phyloP scores from a whole-genome alignment of 495 filamentous ascomycete genomes.

The Neurospora tetraspora region DNA sequence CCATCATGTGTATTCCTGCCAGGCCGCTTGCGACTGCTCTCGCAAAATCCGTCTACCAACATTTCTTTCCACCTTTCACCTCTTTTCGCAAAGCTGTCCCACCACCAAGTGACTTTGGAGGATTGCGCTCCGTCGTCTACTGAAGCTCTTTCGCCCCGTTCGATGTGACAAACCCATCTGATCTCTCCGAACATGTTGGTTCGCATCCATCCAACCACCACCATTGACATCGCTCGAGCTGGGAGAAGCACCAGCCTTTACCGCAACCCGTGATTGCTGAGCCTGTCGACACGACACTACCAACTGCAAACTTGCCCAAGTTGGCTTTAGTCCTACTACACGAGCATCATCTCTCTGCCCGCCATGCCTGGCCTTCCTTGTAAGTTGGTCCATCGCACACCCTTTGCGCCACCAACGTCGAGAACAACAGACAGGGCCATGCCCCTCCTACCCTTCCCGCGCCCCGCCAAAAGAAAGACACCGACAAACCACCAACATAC shows the following conservation, averaged over 20 bases:
- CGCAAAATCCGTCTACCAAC: neutral
- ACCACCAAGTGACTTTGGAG: neutral
- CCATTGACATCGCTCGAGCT: slow-evolving; percentile 24
- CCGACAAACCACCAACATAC: neutral
- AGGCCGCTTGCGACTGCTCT: neutral
- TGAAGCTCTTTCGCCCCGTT: neutral
- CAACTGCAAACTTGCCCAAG: neutral
- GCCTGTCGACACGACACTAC: neutral
- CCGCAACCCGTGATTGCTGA: slow-evolving; percentile 12
- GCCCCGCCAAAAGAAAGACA: slow-evolving; percentile 8
- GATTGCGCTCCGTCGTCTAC: neutral
- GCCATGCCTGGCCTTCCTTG: slow-evolving; percentile 85
- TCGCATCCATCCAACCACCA: slow-evolving; percentile 16
- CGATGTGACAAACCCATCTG: slow-evolving; percentile 16
- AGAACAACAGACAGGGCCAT: neutral
- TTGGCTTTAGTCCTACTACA: neutral
- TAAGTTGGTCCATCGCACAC: slow-evolving; percentile 32
- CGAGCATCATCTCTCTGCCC: slow-evolving; percentile 7
- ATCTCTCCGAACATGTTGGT: slow-evolving; percentile 24
- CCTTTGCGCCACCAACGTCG: slow-evolving; percentile 1
- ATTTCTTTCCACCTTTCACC: neutral
- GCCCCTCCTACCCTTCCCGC: slow-evolving; percentile 1
- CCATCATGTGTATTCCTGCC: neutral
- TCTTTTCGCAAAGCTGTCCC: neutral
- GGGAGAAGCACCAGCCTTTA: slow-evolving; percentile 15